Percentiles rank a stretch among this genome's conserved stretches.
phyloP scores from a whole-genome alignment of 2,329 filamentous ascomycete genomes.

The Verticillium nonalfalfae region DNA sequence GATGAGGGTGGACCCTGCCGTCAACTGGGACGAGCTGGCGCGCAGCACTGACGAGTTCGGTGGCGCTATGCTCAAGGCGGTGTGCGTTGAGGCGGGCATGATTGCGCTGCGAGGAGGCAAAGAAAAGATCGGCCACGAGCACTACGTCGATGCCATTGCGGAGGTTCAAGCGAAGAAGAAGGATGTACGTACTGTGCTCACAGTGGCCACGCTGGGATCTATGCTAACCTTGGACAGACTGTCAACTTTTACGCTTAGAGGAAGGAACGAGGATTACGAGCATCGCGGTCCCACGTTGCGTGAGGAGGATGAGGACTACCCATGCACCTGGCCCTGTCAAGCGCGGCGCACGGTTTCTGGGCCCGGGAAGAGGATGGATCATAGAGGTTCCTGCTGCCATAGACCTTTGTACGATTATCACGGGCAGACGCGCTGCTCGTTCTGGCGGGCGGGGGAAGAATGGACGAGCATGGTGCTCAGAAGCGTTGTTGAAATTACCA shows the following conservation, averaged over 20 bases:
- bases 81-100: conserved; percentile 98
- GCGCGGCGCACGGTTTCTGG: neutral
- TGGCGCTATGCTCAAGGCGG: conserved; percentile 94
- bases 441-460: neutral
- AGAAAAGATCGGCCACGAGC: conserved; percentile 95
- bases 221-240: conserved; percentile 33
- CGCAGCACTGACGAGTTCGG: conserved; percentile 98
- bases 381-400: neutral
- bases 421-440: neutral
- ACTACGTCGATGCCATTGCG: conserved; percentile 96
- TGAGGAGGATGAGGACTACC: neutral
- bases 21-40: conserved; percentile 95
- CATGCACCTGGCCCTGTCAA: neutral
- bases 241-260: conserved; percentile 49
- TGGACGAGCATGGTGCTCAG: neutral
- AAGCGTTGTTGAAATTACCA: neutral
- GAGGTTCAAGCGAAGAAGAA: conserved; percentile 97
- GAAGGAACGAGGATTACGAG: neutral
- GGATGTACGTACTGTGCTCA: conserved; percentile 50
- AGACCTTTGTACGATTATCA: conserved; percentile 1
- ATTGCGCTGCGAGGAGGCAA: conserved; percentile 92
- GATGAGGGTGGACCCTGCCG: conserved; percentile 88
- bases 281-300: neutral
- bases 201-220: neutral
- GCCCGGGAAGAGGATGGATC: neutral